Percentiles rank a stretch among this genome's conserved stretches.
phyloP scores from a whole-genome alignment of 2,329 filamentous ascomycete species.

The Hypoxylon sp. region DNA sequence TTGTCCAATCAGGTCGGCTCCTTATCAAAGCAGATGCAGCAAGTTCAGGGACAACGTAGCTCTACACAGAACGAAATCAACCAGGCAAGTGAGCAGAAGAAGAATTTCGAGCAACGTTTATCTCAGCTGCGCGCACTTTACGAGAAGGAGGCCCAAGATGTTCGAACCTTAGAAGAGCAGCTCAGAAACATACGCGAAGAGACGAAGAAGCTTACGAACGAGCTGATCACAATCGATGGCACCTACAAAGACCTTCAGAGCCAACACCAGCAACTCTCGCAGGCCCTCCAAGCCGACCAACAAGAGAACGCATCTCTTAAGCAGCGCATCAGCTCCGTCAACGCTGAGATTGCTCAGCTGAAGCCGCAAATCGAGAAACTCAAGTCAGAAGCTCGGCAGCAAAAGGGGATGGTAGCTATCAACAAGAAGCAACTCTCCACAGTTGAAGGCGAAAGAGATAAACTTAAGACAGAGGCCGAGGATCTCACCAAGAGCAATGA shows the following conservation, averaged over 20 bases:
- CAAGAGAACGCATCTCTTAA: slow-evolving; percentile 89
- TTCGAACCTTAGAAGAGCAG: slow-evolving; percentile 87
- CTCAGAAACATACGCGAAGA: slow-evolving; percentile 82
- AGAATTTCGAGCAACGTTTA: slow-evolving; percentile 90
- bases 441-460: slow-evolving; percentile 89
- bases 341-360: slow-evolving; percentile 84
- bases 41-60: slow-evolving; percentile 85
- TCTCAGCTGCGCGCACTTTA: slow-evolving; percentile 89
- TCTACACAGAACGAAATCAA: slow-evolving; percentile 85
- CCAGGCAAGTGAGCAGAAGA: slow-evolving; percentile 87
- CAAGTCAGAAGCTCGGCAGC: slow-evolving; percentile 90
- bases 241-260: slow-evolving; percentile 84
- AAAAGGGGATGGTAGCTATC: slow-evolving; percentile 96
- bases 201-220: slow-evolving; percentile 85
- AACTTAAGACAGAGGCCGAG: slow-evolving; percentile 84
- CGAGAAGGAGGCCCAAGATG: slow-evolving; percentile 91
- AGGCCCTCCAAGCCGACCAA: slow-evolving; percentile 86
- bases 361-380: slow-evolving; percentile 95
- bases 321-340: slow-evolving; percentile 87
- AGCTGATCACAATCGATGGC: slow-evolving; percentile 86
- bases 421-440: slow-evolving; percentile 98
- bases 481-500: slow-evolving; percentile 75
- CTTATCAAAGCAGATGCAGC: slow-evolving; percentile 93
- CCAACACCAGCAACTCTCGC: slow-evolving; percentile 82
- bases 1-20: slow-evolving; percentile 95